Conservation (phyloP, 371 early-diverging fungal genomes). For the Blakeslea trispora region DNA sequence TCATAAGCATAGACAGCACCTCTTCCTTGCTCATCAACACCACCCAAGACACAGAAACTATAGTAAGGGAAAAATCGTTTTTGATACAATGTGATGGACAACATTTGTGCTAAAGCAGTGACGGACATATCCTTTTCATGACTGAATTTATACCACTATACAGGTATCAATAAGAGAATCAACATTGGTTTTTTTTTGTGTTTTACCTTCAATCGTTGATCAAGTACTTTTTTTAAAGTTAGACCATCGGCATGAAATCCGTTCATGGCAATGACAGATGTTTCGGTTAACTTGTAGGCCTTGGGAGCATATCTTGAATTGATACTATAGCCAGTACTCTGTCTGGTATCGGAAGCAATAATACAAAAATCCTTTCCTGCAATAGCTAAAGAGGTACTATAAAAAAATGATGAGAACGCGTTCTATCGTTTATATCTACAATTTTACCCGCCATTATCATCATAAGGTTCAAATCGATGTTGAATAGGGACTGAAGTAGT, state of each 20-base stretch:
- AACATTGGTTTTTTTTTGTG: not conserved
- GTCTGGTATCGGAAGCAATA: slow-evolving; percentile 97
- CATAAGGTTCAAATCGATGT: slow-evolving; percentile 79
- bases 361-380: slow-evolving; percentile 95
- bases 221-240: slow-evolving; percentile 83
- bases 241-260: slow-evolving; percentile 97
- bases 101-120: slow-evolving; percentile 92
- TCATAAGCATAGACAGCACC: slow-evolving; percentile 96
- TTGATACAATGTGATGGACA: slow-evolving; percentile 92
- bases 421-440: not conserved
- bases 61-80: slow-evolving; percentile 99
- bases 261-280: slow-evolving; percentile 84
- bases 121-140: slow-evolving; percentile 91
- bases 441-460: slow-evolving; percentile 75
- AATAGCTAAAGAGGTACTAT: slow-evolving; percentile 92
- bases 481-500: slow-evolving; percentile 52
- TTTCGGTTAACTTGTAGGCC: slow-evolving; percentile 88
- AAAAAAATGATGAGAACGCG: not conserved
- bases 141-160: slow-evolving; percentile 92
- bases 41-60: slow-evolving; percentile 89
- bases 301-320: slow-evolving; percentile 95
- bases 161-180: no score
- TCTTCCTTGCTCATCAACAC: slow-evolving; percentile 88
- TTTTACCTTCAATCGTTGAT: slow-evolving; percentile 85
- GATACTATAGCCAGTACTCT: slow-evolving; percentile 95